Percentiles rank a stretch among this genome's conserved stretches.
phyloP scores from a whole-genome alignment of 2,329 filamentous ascomycete species.

The Fusarium sp. region DNA sequence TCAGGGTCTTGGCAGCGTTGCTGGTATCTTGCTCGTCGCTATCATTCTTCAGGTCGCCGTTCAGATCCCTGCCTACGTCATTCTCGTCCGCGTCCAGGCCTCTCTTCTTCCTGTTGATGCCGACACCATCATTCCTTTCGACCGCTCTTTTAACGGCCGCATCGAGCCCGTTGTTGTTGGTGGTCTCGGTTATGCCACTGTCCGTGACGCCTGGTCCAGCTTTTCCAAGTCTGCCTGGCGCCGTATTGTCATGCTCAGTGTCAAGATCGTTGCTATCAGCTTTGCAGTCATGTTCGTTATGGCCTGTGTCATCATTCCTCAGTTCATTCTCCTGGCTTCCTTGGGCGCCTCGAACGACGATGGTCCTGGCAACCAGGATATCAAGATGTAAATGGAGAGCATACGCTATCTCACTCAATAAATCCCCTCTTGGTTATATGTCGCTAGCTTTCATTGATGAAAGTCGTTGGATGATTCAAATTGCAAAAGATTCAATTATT shows the following conservation, averaged over 20 bases:
- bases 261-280: slow-evolving; percentile 75
- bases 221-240: slow-evolving; percentile 80
- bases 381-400: slow-evolving; percentile 19
- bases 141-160: slow-evolving; percentile 85
- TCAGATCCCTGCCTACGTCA: slow-evolving; percentile 80
- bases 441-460: neutral
- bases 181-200: slow-evolving; percentile 77
- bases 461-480: slow-evolving; percentile 4
- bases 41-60: slow-evolving; percentile 70
- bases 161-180: slow-evolving; percentile 81
- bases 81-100: slow-evolving; percentile 86
- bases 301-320: slow-evolving; percentile 61
- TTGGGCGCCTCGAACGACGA: slow-evolving; percentile 15
- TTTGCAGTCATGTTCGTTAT: slow-evolving; percentile 63
- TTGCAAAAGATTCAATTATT: slow-evolving; percentile 12
- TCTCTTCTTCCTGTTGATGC: slow-evolving; percentile 85
- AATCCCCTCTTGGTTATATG: slow-evolving; percentile 7
- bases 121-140: slow-evolving; percentile 89
- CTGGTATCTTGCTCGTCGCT: slow-evolving; percentile 60
- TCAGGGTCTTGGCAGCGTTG: slow-evolving; percentile 57
- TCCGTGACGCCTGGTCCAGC: slow-evolving; percentile 82
- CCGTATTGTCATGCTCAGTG: slow-evolving; percentile 79
- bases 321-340: slow-evolving; percentile 61
- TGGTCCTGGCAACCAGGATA: slow-evolving; percentile 5
- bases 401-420: neutral